Conservation (phyloP, 2,329 filamentous ascomycete genomes). For the Arthrobotrys pseudoclavata region DNA sequence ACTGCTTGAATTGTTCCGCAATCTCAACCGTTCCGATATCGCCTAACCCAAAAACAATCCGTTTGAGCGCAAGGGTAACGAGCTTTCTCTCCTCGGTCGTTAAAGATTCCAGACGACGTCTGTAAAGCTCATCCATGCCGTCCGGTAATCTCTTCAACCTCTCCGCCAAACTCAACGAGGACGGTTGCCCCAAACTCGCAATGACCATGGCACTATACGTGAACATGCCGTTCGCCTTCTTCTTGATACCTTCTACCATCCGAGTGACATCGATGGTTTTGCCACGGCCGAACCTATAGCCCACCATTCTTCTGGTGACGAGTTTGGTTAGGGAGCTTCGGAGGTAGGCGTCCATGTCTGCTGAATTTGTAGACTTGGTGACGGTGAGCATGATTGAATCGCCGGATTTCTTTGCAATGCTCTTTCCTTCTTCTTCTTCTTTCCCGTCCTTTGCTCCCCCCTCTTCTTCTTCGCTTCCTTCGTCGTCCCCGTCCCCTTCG, state of each 20-base stretch:
- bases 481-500: not conserved
- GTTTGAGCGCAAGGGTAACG: constrained; percentile 47
- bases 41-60: constrained; percentile 47
- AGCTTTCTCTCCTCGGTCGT: constrained; percentile 54
- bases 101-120: constrained; percentile 41
- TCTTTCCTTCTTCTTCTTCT: not conserved
- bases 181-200: constrained; percentile 53
- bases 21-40: constrained; percentile 57
- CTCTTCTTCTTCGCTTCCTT: constrained; percentile 1
- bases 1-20: constrained; percentile 52
- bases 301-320: constrained; percentile 47
- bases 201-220: constrained; percentile 58
- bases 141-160: constrained; percentile 50
- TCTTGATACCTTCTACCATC: constrained; percentile 56
- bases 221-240: constrained; percentile 59
- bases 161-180: constrained; percentile 41
- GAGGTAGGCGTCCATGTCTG: constrained; percentile 53
- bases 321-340: constrained; percentile 44
- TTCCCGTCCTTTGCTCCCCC: constrained; percentile 1
- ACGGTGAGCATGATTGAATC: constrained; percentile 53
- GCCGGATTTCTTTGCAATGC: constrained; percentile 24
- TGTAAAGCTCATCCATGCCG: constrained; percentile 57
- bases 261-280: constrained; percentile 50
- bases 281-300: constrained; percentile 28
- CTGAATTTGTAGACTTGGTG: constrained; percentile 53